A percentile compares a stretch with the other conserved stretches of the same genome.
Evolutionary conservation across 257 asterid genomes (phyloP).

Genomic region (Plantago major): DNA sequence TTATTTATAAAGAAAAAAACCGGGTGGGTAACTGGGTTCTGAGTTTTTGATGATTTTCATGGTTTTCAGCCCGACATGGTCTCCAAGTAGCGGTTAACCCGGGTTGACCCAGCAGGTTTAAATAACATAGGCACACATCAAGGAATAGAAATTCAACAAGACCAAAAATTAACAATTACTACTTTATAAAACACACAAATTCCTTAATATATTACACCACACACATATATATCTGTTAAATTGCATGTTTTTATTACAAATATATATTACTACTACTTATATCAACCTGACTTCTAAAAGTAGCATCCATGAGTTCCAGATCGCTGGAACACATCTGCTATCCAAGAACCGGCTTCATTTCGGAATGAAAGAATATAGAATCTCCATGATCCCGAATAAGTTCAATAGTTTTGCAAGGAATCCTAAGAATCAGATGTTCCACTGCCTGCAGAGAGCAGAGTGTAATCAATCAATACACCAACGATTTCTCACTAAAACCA

Average conservation of each 20-base stretch:
- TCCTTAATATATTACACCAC: slow-evolving; percentile 9
- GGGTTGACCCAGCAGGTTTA: too few relatives aligned
- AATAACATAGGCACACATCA: too few relatives aligned
- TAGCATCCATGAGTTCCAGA: slow-evolving; percentile 9
- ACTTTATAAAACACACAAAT: slow-evolving; percentile 1
- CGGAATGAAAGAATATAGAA: not conserved
- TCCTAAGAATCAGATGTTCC: slow-evolving; percentile 30
- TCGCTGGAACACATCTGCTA: slow-evolving; percentile 8
- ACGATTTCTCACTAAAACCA: not conserved
- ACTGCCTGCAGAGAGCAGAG: slow-evolving; percentile 34
- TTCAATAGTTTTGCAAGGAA: not conserved
- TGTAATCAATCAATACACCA: slow-evolving; percentile 11
- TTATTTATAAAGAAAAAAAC: too few relatives aligned
- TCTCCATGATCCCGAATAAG: not conserved
- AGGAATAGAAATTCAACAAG: too few relatives aligned
- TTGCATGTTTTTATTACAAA: slow-evolving; percentile 5
- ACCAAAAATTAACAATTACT: too few relatives aligned
- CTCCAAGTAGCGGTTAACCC: too few relatives aligned
- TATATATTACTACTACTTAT: not conserved
- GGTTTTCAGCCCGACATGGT: too few relatives aligned
- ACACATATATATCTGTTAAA: slow-evolving; percentile 3
- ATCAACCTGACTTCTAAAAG: slow-evolving; percentile 17
- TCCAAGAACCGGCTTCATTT: slow-evolving; percentile 12
- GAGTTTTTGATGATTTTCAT: too few relatives aligned
- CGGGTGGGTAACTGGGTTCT: too few relatives aligned